Base-by-base conservation (phyloP, 441 rosid species). In the Erodium texanum region DNA sequence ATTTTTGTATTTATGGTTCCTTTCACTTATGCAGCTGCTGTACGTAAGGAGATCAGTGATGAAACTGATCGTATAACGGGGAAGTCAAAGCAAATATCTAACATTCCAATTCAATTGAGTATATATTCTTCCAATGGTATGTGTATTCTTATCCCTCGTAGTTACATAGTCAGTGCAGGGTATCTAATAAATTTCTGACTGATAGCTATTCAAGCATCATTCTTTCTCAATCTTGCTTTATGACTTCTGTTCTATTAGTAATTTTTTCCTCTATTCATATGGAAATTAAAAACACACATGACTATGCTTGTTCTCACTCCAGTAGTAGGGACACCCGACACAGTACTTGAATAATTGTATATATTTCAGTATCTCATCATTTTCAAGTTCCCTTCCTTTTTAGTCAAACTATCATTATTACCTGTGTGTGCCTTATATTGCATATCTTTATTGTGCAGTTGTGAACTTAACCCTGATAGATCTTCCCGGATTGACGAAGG, bases 401-500 rank as follows among this genome's bases (percentile, higher is more conserved):
- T 58, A 58, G 23, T 59, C 6, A 10, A 59, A 0, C 9, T 61
- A 61, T 7, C 1, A 23, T 59, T 24, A 14, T 24, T 61, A 1
- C 43, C 43, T 38, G 64, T 24, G 34, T 0, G 64, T 48, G 10
- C 18, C 64, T 61, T 61, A 61, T 5, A 5, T 61, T 24, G 64
- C 34, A 38, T 72, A 62, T 41, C 77, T 73, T 69, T 71, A 24
- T 75, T 58, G 62, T 70, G 74, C 97, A 95, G 99, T 95, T 78
- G 99, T 95, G 80, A 92, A 95, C 77, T 80, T 95, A 81, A 95
- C 99, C 65, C 89, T 95, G 70, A 87, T 95, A 70, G 99, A 95
- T 89, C 93, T 95, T 77, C 99, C 99, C 75, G 99, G 99, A 23
- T 84, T 95, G 92, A 95, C 98, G 2, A 95, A 95, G 86, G 99